Conservation (phyloP, 805 yeast genomes). For the Suhomyces faveliae region DNA sequence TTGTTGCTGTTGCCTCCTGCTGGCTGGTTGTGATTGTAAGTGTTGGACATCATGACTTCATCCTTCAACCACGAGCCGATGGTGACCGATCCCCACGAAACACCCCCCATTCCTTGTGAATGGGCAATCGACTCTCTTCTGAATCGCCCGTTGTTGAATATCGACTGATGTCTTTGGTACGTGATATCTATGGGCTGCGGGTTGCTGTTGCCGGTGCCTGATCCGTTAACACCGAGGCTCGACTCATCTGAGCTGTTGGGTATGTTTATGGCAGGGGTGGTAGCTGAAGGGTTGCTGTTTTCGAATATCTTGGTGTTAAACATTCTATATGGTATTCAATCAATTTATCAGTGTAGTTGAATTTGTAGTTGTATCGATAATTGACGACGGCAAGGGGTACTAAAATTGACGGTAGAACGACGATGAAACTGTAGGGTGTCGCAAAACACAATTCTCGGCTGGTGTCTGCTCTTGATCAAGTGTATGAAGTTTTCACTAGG, state of each 20-base stretch:
- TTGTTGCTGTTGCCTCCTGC: conserved; percentile 10
- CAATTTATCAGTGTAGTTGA: too few species aligned
- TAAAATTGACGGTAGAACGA: too few species aligned
- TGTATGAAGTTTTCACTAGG: not conserved
- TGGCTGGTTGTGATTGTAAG: conserved; percentile 16
- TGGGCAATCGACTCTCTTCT: conserved; percentile 92
- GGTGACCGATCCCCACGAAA: conserved; percentile 94
- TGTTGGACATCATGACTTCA: conserved; percentile 67
- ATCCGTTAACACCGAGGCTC: not conserved
- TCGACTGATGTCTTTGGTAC: conserved; percentile 40
- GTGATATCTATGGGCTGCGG: conserved; percentile 48
- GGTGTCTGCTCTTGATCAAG: not conserved
- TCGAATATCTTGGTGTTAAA: conserved; percentile 45
- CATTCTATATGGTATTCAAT: conserved; percentile 20
- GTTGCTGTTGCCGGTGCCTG: conserved; percentile 12
- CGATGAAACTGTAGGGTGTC: not conserved
- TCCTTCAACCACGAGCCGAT: conserved; percentile 96
- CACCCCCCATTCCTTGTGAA: conserved; percentile 97
- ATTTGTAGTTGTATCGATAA: too few species aligned
- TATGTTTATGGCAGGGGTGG: conserved; percentile 30
- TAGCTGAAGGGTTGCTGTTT: conserved; percentile 21
- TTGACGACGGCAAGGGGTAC: not conserved
- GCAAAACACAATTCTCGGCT: not conserved
- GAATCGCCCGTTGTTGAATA: conserved; percentile 44
- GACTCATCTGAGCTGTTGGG: conserved; percentile 14